phyloP scores from a whole-genome alignment of 345 rosid genomes.

The Kandelia obovata region DNA sequence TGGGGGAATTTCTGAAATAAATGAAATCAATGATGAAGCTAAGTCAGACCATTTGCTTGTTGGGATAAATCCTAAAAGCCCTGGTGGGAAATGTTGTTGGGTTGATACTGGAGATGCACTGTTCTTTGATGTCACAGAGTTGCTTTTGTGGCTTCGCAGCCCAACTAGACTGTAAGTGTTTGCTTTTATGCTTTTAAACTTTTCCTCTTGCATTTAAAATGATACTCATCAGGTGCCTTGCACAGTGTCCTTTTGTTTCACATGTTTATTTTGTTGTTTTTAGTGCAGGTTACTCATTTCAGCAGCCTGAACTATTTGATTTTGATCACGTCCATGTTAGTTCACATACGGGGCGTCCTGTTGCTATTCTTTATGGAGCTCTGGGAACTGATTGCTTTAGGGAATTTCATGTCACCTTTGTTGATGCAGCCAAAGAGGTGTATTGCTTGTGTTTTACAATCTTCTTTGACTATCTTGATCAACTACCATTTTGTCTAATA shows the following conservation, averaged over 20 bases:
- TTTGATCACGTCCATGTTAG: conserved; percentile 75
- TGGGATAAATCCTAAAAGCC: conserved; percentile 47
- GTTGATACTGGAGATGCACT: conserved; percentile 77
- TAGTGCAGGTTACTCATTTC: conserved; percentile 60
- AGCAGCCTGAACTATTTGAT: conserved; percentile 79
- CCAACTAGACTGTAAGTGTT: conserved; percentile 47
- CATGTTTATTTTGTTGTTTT: conserved; percentile 23
- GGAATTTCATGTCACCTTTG: conserved; percentile 63
- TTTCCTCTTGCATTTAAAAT: background rate
- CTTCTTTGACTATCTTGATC: background rate
- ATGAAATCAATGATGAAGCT: conserved; percentile 24
- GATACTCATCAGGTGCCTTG: background rate
- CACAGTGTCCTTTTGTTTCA: conserved; percentile 11
- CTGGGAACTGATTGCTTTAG: conserved; percentile 83
- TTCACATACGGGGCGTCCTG: conserved; percentile 56
- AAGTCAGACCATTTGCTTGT: conserved; percentile 47
- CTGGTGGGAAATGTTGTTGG: conserved; percentile 85
- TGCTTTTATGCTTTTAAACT: conserved; percentile 7
- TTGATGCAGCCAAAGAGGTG: conserved; percentile 78
- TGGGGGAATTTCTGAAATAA: conserved; percentile 20
- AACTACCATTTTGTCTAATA: background rate
- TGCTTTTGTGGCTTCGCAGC: conserved; percentile 53
- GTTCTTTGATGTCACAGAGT: conserved; percentile 68
- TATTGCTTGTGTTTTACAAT: background rate
- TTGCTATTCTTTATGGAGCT: conserved; percentile 84